phyloP scores from a whole-genome alignment of 768 basidiomycete genomes.

The Pleurotus salmoneostramineus region DNA sequence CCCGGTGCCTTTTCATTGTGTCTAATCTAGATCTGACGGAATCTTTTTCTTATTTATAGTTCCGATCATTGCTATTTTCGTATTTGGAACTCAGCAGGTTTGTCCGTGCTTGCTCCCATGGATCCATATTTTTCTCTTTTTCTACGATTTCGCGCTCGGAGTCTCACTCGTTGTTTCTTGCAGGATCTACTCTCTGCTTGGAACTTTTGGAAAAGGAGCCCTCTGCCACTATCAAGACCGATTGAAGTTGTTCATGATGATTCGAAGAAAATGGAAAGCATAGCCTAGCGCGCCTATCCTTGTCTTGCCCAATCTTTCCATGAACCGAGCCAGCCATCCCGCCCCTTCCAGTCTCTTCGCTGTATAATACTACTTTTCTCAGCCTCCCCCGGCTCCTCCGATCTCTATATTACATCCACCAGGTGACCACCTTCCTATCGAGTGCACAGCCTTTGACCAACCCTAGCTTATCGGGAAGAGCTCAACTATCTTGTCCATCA shows the following conservation, averaged over 20 bases:
- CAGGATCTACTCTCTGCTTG: neutral
- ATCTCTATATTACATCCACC: no score
- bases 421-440: no score
- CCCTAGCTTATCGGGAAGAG: no score
- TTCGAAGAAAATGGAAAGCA: neutral
- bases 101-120: neutral
- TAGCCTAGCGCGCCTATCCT: neutral
- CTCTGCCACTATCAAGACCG: neutral
- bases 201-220: neutral
- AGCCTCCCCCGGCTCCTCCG: no score
- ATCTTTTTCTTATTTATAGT: neutral
- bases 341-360: no score
- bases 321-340: neutral
- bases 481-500: no score
- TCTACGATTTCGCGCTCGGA: neutral
- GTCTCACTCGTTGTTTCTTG: neutral
- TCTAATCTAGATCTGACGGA: neutral
- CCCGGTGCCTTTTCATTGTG: no score
- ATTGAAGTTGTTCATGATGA: neutral
- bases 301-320: neutral
- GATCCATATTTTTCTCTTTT: neutral
- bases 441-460: no score
- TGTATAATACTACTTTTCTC: no score
- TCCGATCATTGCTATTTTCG: neutral
- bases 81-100: neutral